A percentile compares a stretch with the other conserved stretches of the same genome.
Conservation (phyloP, 106 monocot species). For the Acorus gramineus region DNA sequence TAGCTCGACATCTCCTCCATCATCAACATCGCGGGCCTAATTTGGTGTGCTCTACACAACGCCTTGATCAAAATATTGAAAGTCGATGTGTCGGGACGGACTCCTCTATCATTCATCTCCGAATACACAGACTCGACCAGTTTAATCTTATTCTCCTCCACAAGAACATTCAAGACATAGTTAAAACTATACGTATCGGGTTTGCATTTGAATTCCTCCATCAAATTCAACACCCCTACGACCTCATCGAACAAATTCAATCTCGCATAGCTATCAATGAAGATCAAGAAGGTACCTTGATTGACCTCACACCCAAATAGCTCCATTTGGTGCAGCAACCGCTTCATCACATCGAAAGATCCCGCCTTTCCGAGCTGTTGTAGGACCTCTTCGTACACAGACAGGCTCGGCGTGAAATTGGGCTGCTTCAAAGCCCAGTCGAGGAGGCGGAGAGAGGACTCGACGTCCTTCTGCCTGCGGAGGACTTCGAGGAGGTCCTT, state of each 20-base stretch:
- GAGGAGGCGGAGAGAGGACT: slow-evolving; percentile 36
- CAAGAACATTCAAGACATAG: slow-evolving; percentile 59
- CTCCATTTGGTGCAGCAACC: slow-evolving; percentile 41
- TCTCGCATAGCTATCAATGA: slow-evolving; percentile 40
- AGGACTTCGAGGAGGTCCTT: slow-evolving; percentile 50
- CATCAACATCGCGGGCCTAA: slow-evolving; percentile 55
- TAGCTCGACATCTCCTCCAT: slow-evolving; percentile 68
- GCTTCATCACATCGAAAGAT: slow-evolving; percentile 46
- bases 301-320: slow-evolving; percentile 34
- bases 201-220: slow-evolving; percentile 44
- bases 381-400: slow-evolving; percentile 53
- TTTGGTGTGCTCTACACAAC: slow-evolving; percentile 70
- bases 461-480: slow-evolving; percentile 48
- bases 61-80: slow-evolving; percentile 90
- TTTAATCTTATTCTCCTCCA: slow-evolving; percentile 61
- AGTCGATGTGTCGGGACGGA: slow-evolving; percentile 64
- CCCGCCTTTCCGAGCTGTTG: slow-evolving; percentile 56
- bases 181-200: slow-evolving; percentile 51
- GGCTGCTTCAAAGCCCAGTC: slow-evolving; percentile 30
- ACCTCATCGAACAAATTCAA: slow-evolving; percentile 51
- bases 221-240: slow-evolving; percentile 37
- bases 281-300: slow-evolving; percentile 35
- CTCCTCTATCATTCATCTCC: slow-evolving; percentile 39
- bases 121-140: slow-evolving; percentile 71
- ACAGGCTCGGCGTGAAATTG: slow-evolving; percentile 23